Base-by-base conservation (phyloP, 495 filamentous ascomycete species). In the Pyronema domesticum region DNA sequence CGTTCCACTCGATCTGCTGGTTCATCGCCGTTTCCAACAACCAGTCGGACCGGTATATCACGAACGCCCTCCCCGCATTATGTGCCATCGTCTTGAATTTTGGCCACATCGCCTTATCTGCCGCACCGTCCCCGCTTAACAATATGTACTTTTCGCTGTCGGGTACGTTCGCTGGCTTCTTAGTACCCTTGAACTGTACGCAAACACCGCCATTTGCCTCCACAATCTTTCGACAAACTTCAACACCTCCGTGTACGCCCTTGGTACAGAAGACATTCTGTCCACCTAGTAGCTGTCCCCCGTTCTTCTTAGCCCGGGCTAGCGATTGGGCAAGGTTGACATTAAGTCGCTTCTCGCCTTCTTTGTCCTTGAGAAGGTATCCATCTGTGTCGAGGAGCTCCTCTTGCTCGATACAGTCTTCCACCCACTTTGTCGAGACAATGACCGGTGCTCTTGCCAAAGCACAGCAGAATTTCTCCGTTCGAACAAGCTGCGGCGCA, bases 391-490 rank as follows among this genome's bases (percentile, higher is more conserved):
- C 68, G 0, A 81, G 70, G 4, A 68, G 67, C 56, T 82, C 73
- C 52, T 78, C 72, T 53, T 77, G 62, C 37, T 73, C 69, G 3
- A 95, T 73, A 37, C 83, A 88, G 9, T 74, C 71, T 30, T 86
- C 82, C 54, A 95, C 75, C 69, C 83, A 99, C n/a, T 79, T 75
- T 0, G 80, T 81, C 40, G 75, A 77, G 37, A 95, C 70, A 36
- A 96, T 76, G 1, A 75, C 72, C 0, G 86, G 84, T 0, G 79
- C 86, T 56, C 75, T 76, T 10, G 91, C 87, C 7, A 99, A 68
- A 35, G 86, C 85, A 46, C 79, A 79, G 42, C 95, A 80, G 63
- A 99, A 99, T 60, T 99, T 99, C 54, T 82, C 78, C 0, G 91
- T 99, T 37, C 89, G 80, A 13, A 94, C 75, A 57, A 96, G 77